Conservation (phyloP, 2,329 filamentous ascomycete genomes). For the Dryadomyces quercivorus region DNA sequence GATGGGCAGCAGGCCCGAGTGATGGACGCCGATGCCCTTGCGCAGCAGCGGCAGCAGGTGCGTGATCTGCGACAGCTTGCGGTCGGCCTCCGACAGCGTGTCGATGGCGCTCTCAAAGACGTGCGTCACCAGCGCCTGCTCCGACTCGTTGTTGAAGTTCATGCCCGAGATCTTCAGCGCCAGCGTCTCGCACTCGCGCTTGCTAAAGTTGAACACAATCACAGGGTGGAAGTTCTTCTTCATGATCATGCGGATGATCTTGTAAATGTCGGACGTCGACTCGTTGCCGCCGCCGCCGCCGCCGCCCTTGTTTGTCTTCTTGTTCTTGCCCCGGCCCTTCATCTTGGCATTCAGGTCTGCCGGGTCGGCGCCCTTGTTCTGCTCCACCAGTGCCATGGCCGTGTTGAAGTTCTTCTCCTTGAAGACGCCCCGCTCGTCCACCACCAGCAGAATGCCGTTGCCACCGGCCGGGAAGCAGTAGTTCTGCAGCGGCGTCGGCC, state of each 20-base stretch:
- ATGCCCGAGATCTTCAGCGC: conserved; percentile 78
- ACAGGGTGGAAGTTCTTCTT: conserved; percentile 94
- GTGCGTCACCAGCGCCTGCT: conserved; percentile 86
- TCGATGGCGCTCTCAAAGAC: conserved; percentile 92
- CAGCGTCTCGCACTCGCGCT: conserved; percentile 86
- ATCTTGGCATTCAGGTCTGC: conserved; percentile 66
- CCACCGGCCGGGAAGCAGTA: conserved; percentile 94
- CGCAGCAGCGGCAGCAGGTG: conserved; percentile 81
- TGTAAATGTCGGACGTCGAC: conserved; percentile 73
- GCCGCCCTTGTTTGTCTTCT: conserved; percentile 84
- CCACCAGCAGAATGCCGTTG: conserved; percentile 84
- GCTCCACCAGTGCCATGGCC: conserved; percentile 82
- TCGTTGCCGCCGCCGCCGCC: conserved; percentile 53
- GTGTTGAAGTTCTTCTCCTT: conserved; percentile 96
- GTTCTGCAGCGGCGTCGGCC: conserved; percentile 90
- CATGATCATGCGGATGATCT: conserved; percentile 99
- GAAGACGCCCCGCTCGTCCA: conserved; percentile 94
- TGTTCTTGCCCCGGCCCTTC: conserved; percentile 83
- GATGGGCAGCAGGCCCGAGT: conserved; percentile 88
- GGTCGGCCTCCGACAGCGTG: conserved; percentile 84
- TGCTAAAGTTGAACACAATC: conserved; percentile 99
- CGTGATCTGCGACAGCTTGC: conserved; percentile 75
- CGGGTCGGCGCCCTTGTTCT: conserved; percentile 75
- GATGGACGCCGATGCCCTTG: conserved; percentile 91
- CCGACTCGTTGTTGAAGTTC: conserved; percentile 91